A percentile compares a stretch with the other conserved stretches of the same genome.
Evolutionary conservation across 768 basidiomycete species (phyloP).

Genomic region (Tephrocybe rancida): DNA sequence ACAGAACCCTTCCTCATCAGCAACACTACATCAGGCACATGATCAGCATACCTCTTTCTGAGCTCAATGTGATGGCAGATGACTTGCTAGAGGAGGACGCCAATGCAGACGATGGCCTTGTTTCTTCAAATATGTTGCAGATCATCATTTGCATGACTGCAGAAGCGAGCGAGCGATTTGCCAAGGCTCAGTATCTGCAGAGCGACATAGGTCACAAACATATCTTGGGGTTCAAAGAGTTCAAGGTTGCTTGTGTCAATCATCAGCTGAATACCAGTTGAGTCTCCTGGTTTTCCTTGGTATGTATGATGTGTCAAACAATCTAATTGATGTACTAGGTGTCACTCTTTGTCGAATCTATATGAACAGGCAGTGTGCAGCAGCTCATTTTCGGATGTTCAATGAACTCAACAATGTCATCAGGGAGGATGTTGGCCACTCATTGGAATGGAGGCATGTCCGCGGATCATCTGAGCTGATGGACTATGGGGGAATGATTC

Average conservation of each 20-base stretch:
- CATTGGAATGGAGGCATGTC: conserved; percentile 22
- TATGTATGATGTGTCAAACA: too few species aligned
- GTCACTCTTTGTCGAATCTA: conserved; percentile 21
- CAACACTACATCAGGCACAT: too few species aligned
- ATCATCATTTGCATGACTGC: conserved; percentile 27
- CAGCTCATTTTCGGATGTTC: conserved; percentile 21
- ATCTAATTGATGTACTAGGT: conserved; percentile 12
- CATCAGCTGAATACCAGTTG: conserved; percentile 19
- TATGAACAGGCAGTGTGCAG: conserved; percentile 18
- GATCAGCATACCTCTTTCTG: too few species aligned
- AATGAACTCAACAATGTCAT: conserved; percentile 21
- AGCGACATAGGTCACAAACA: conserved; percentile 29
- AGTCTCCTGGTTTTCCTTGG: too few species aligned
- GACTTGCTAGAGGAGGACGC: too few species aligned
- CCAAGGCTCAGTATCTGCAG: conserved; percentile 22
- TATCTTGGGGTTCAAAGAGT: conserved; percentile 26
- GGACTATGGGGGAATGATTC: conserved; percentile 15
- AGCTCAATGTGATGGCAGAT: too few species aligned
- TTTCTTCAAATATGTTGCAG: conserved; percentile 1
- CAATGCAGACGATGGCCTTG: too few species aligned
- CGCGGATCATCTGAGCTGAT: conserved; percentile 10
- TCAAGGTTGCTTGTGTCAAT: conserved; percentile 24
- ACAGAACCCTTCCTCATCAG: too few species aligned
- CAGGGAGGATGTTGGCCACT: conserved; percentile 18
- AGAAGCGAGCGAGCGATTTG: conserved; percentile 20